A percentile compares a stretch with the other conserved stretches of the same genome.
Evolutionary conservation across 2,329 filamentous ascomycete genomes (phyloP).

Genomic region (Dissoconium aciculare): DNA sequence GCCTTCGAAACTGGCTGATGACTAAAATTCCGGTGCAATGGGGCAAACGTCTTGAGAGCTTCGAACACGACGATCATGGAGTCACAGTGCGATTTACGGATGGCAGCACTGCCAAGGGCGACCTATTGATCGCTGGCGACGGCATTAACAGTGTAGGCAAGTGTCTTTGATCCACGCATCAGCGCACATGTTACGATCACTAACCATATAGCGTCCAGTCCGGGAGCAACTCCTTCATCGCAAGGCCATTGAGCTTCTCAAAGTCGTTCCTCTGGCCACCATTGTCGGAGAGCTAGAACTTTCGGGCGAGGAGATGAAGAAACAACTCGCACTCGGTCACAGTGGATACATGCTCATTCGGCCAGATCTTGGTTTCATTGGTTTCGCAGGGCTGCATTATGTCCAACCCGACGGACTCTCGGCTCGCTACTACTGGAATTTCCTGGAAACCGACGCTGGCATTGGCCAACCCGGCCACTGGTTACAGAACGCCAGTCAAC

Average conservation of each 20-base stretch:
- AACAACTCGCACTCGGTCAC: constrained; percentile 1
- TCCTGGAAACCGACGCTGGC: neutral
- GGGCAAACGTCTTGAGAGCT: constrained; percentile 1
- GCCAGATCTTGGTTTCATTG: neutral
- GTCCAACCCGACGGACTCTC: neutral
- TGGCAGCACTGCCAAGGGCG: neutral
- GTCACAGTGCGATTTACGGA: neutral
- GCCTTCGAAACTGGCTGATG: neutral
- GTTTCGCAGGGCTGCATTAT: constrained; percentile 1
- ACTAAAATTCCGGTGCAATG: constrained; percentile 1
- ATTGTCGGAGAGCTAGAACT: constrained; percentile 1
- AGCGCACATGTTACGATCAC: neutral
- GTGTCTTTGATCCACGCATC: too few relatives aligned
- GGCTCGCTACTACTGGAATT: constrained; percentile 1
- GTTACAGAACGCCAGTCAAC: neutral
- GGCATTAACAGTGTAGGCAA: constrained; percentile 1
- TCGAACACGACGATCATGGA: neutral
- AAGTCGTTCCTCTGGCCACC: neutral
- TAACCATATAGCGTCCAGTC: neutral
- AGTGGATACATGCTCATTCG: neutral
- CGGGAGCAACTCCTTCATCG: neutral
- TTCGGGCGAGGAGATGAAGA: neutral
- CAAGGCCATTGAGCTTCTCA: constrained; percentile 1
- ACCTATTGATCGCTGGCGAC: neutral
- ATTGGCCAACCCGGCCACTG: neutral